These are phyloP conservation scores for Brassica balearica DNA, from an alignment of 441 rosid species.

Conservation along the genomic window DNA sequence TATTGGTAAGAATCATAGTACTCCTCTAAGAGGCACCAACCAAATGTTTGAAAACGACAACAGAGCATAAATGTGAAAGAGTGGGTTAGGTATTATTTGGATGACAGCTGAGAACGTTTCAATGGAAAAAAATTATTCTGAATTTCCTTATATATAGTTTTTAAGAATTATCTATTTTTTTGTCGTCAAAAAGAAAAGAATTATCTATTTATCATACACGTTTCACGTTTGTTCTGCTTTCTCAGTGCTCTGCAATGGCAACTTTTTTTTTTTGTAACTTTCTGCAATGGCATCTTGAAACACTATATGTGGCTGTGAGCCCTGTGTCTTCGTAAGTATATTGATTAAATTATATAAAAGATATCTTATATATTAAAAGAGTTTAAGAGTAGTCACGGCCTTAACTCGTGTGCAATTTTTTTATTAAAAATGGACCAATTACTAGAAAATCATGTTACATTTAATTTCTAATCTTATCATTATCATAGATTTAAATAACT, in stretches of 20 bases:
- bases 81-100: slow-evolving; percentile 7
- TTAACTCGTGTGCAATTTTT: no score
- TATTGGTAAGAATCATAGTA: neutral
- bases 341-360: neutral
- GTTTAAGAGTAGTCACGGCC: no score
- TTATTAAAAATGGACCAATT: no score
- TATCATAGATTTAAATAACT: no score
- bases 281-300: slow-evolving; percentile 7
- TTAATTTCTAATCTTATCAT: no score
- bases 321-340: neutral
- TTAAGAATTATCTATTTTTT: neutral
- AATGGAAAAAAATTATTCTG: no score
- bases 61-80: slow-evolving; percentile 7
- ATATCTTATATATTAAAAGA: neutral
- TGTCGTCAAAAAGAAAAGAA: no score
- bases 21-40: neutral
- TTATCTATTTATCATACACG: neutral
- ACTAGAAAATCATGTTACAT: no score
- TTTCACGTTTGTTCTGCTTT: neutral
- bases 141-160: neutral
- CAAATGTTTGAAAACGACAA: slow-evolving; percentile 18
- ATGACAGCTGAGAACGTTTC: no score
- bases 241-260: slow-evolving; percentile 7
- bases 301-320: neutral
- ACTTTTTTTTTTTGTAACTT: neutral